Percentiles rank a stretch among this genome's conserved stretches.
These are phyloP conservation scores for Cryptosporidium sp. DNA, from an alignment of 169 alveolate species.

Conservation along the genomic window DNA sequence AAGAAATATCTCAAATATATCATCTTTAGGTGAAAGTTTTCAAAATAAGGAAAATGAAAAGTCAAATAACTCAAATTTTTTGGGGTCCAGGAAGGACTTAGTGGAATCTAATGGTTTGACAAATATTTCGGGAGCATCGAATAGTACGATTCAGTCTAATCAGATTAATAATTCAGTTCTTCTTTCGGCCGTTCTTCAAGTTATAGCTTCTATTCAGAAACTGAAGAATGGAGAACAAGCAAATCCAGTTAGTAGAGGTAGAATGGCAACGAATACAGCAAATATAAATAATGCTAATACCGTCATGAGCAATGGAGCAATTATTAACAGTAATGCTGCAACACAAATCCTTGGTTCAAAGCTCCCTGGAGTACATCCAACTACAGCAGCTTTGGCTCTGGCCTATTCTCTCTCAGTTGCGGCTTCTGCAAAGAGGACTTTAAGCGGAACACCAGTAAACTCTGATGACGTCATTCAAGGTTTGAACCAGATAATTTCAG, in stretches of 20 bases:
- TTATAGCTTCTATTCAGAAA: conserved; percentile 59
- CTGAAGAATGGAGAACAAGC: conserved; percentile 2
- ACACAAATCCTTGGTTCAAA: conserved; percentile 44
- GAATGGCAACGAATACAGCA: background rate
- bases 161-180: conserved; percentile 41
- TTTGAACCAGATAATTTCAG: conserved; percentile 17
- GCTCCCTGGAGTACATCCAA: conserved; percentile 68
- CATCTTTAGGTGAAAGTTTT: background rate
- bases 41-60: background rate
- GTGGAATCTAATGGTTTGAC: background rate
- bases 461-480: conserved; percentile 36
- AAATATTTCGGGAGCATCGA: background rate
- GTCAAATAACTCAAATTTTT: background rate
- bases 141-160: background rate
- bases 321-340: conserved; percentile 5
- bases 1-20: background rate
- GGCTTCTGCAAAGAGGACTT: conserved; percentile 10
- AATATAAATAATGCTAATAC: background rate
- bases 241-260: background rate
- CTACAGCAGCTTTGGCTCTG: conserved; percentile 72
- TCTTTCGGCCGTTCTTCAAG: conserved; percentile 67
- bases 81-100: background rate
- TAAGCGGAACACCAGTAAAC: background rate
- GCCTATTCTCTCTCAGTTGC: conserved; percentile 68
- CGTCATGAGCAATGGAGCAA: background rate